phyloP scores from a whole-genome alignment of 2,329 filamentous ascomycete genomes.

The Colletotrichum karsti region DNA sequence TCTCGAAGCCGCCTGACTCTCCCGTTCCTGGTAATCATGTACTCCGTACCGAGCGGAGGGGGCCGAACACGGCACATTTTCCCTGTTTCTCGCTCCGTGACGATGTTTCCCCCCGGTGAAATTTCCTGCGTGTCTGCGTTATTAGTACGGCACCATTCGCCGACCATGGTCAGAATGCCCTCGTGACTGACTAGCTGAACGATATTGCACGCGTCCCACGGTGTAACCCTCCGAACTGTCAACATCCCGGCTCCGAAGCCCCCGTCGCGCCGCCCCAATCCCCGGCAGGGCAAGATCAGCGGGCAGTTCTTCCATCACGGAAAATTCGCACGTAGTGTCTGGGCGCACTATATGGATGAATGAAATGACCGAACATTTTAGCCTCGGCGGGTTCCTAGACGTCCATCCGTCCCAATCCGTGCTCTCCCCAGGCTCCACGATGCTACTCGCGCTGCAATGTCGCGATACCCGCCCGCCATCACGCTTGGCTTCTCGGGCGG shows the following conservation, averaged over 20 bases:
- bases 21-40: not conserved
- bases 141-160: not conserved
- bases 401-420: not conserved
- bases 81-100: not conserved
- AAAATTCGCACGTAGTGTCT: not conserved
- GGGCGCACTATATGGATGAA: not conserved
- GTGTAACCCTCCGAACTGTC: not conserved
- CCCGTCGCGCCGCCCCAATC: not conserved
- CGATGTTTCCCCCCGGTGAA: not conserved
- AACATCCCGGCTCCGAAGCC: conserved; percentile 4
- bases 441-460: not conserved
- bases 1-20: not conserved
- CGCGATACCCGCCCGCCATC: not conserved
- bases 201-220: not conserved
- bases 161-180: not conserved
- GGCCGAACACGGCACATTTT: not conserved
- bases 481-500: not conserved
- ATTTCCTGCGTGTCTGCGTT: not conserved
- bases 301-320: conserved; percentile 14
- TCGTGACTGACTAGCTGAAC: conserved; percentile 3
- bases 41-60: not conserved
- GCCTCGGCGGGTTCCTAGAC: not conserved
- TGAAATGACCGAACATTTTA: not conserved
- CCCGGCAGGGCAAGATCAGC: not conserved
- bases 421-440: not conserved